These are phyloP conservation scores for Colletotrichum cuscutae DNA, from an alignment of 2,329 filamentous ascomycete species.

Conservation along the genomic window DNA sequence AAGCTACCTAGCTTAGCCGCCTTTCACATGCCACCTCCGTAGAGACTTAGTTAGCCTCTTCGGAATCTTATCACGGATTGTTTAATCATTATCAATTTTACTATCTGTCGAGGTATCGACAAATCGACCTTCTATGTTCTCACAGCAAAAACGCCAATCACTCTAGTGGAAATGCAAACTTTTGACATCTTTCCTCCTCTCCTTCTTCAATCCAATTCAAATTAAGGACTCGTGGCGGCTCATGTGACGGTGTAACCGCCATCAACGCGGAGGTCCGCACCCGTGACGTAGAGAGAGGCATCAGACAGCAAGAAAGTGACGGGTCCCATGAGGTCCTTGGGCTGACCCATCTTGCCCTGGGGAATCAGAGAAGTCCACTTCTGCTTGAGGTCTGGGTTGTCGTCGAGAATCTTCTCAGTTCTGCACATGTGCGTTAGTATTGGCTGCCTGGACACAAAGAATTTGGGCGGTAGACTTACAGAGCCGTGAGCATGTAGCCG, in stretches of 20 bases:
- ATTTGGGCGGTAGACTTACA: slow-evolving; percentile 66
- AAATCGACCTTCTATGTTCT: background rate
- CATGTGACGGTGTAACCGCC: slow-evolving; percentile 89
- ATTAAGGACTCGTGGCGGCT: background rate
- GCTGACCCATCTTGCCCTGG: slow-evolving; percentile 91
- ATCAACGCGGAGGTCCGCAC: slow-evolving; percentile 84
- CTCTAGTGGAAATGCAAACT: background rate
- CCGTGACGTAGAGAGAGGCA: slow-evolving; percentile 76
- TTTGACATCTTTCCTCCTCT: background rate
- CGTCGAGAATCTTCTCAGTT: slow-evolving; percentile 92
- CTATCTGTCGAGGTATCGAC: background rate
- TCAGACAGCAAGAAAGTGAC: slow-evolving; percentile 88
- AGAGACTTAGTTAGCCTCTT: background rate
- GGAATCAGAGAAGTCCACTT: slow-evolving; percentile 95
- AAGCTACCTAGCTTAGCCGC: background rate
- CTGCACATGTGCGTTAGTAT: slow-evolving; percentile 54
- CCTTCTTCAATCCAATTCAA: background rate
- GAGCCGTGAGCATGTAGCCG: slow-evolving; percentile 94
- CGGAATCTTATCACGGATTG: background rate
- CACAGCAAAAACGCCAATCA: background rate
- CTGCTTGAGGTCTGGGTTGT: slow-evolving; percentile 88
- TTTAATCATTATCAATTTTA: background rate
- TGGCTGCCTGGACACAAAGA: background rate
- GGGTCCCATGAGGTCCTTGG: slow-evolving; percentile 92
- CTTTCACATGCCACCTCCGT: background rate